These are phyloP conservation scores for Orbilia blumenaviensis DNA, from an alignment of 2,329 filamentous ascomycete species.

Conservation along the genomic window DNA sequence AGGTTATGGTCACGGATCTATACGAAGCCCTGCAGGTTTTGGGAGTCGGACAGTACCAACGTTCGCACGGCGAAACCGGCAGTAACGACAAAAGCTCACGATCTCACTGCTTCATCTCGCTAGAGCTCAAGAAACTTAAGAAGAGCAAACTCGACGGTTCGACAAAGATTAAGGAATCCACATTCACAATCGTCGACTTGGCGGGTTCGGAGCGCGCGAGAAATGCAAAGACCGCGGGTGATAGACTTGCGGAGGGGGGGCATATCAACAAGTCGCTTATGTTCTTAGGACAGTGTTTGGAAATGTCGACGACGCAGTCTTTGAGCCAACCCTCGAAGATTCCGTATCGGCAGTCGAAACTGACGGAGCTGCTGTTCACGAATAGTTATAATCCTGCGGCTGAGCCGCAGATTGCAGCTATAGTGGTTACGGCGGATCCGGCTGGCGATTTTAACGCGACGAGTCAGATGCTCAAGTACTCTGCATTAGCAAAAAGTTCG, in stretches of 20 bases:
- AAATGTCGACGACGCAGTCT: slow-evolving; percentile 74
- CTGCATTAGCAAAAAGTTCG: slow-evolving; percentile 88
- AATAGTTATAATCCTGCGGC: slow-evolving; percentile 77
- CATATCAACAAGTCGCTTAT: slow-evolving; percentile 99
- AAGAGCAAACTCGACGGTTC: slow-evolving; percentile 73
- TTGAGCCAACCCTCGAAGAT: slow-evolving; percentile 62
- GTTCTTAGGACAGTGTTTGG: slow-evolving; percentile 96
- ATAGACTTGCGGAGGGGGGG: slow-evolving; percentile 90
- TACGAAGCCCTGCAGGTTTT: slow-evolving; percentile 71
- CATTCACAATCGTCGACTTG: slow-evolving; percentile 87
- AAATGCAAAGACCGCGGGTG: slow-evolving; percentile 91
- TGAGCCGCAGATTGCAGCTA: slow-evolving; percentile 82
- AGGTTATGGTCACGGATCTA: slow-evolving; percentile 83
- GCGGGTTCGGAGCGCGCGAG: slow-evolving; percentile 92
- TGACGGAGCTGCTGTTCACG: slow-evolving; percentile 86
- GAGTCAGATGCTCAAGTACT: slow-evolving; percentile 93
- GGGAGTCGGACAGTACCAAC: slow-evolving; percentile 67
- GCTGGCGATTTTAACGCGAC: slow-evolving; percentile 95
- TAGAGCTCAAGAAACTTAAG: slow-evolving; percentile 54
- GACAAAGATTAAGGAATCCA: slow-evolving; percentile 63
- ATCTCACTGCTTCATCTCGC: slow-evolving; percentile 69
- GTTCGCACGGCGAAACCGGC: slow-evolving; percentile 86
- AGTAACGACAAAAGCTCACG: slow-evolving; percentile 92
- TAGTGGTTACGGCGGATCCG: slow-evolving; percentile 96
- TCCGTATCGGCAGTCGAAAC: slow-evolving; percentile 82